Percentiles rank a stretch among this genome's conserved stretches.
Conservation (phyloP, 2,329 filamentous ascomycete species). For the Colletotrichum zoysiae region DNA sequence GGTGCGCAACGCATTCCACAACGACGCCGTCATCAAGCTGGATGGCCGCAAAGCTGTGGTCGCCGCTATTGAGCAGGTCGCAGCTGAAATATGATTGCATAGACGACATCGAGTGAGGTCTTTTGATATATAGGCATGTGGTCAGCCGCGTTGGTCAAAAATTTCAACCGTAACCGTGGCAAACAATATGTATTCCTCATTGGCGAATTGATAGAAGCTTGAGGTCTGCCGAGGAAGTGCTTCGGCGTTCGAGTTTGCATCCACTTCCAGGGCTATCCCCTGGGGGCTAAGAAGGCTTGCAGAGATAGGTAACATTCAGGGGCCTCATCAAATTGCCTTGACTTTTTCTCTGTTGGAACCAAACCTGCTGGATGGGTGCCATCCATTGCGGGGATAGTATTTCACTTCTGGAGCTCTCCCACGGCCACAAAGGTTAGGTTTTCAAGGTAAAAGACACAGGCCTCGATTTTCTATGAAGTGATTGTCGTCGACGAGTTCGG, state of each 20-base stretch:
- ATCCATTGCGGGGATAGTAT: not conserved
- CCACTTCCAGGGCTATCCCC: not conserved
- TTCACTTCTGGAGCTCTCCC: not conserved
- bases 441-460: not conserved
- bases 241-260: constrained; percentile 7
- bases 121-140: not conserved
- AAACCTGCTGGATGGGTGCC: constrained; percentile 1
- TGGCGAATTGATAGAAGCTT: constrained; percentile 13
- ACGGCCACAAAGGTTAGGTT: not conserved
- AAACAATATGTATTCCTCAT: constrained; percentile 1
- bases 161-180: not conserved
- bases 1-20: constrained; percentile 67
- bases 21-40: constrained; percentile 63
- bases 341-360: constrained; percentile 4
- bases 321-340: constrained; percentile 4
- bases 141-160: not conserved
- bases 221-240: constrained; percentile 1
- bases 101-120: constrained; percentile 33
- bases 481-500: not conserved
- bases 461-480: not conserved
- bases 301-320: constrained; percentile 15
- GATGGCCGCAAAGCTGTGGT: constrained; percentile 61
- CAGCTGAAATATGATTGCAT: constrained; percentile 7
- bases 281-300: constrained; percentile 17
- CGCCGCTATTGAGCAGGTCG: constrained; percentile 54